Evolutionary conservation across 345 rosid genomes (phyloP), one percentile per base, ranked within the genome.

Genomic region (Brassica incana): DNA sequence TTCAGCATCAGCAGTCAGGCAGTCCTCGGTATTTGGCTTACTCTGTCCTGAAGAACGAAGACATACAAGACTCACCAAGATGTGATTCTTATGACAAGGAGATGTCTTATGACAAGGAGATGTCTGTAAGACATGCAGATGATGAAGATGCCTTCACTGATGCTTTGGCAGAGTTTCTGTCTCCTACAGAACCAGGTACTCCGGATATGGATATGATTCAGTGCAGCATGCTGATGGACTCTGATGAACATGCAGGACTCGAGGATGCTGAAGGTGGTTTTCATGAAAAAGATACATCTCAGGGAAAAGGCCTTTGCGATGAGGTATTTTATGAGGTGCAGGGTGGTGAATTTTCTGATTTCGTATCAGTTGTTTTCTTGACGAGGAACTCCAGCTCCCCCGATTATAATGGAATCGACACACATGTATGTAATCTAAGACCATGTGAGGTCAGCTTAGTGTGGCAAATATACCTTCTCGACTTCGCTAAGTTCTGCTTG

Each of bases 281-380:
- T 76, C 84, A 74, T 77, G 89, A 85, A 70, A 84, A 85, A 35
- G 93, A 87, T 67, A 40, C 68, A 63, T 63, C 86, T 67, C 88
- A 76, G 75, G 93, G 87, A 73, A 92, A 84, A 77, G 80, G 82
- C 54, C 74, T 86, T 72, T 83, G 86, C 52, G 86, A 84, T 75
- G 99, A 92, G 84, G 85, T 86, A 78, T 95, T 89, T 83, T 93
- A 93, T 86, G 99, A 95, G 85, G 93, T 88, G 80, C 89, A 87
- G 73, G 98, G 88, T 56, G 88, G 86, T 77, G 91, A 92, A 61
- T 81, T 72, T 82, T 84, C 80, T 72, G 93, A 90, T 87, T 95
- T 95, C 82, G 97, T 95, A 45, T 89, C 96, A 85, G 91, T 95
- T 75, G 84, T 78, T 80, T 89, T 93, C 83, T 84, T 91, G 71